Evolutionary conservation across 2,329 filamentous ascomycete genomes (phyloP).

Genomic region (Paramyrothecium sp.): DNA sequence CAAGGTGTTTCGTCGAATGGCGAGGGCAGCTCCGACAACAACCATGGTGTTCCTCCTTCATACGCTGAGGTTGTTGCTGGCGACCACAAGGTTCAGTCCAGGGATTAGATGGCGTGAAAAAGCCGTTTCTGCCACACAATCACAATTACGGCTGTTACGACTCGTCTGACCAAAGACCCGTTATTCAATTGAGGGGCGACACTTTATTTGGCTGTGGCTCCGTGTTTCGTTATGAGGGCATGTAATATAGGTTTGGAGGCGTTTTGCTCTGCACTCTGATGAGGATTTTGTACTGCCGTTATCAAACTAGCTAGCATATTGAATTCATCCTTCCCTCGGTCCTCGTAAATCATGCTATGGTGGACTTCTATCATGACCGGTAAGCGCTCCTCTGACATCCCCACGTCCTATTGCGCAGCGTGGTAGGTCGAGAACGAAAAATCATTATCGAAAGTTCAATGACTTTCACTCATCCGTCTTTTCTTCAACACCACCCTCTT

Average conservation of each 20-base stretch:
- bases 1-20: slow-evolving; percentile 33
- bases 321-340: neutral
- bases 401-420: too few species aligned
- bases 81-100: slow-evolving; percentile 82
- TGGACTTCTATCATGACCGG: too few species aligned
- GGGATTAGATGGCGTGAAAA: slow-evolving; percentile 17
- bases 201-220: too few species aligned
- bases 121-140: neutral
- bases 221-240: neutral
- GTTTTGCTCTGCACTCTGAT: slow-evolving; percentile 9
- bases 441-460: too few species aligned
- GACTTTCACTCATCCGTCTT: slow-evolving; percentile 4
- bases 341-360: too few species aligned
- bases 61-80: slow-evolving; percentile 89
- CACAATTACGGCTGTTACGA: neutral
- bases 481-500: slow-evolving; percentile 22
- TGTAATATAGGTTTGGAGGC: slow-evolving; percentile 4
- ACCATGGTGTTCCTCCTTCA: slow-evolving; percentile 66
- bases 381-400: too few species aligned
- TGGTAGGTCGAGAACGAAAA: too few species aligned
- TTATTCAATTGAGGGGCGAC: neutral
- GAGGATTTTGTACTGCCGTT: neutral
- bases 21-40: slow-evolving; percentile 34
- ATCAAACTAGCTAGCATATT: neutral
- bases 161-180: too few species aligned